Evolutionary conservation across 768 basidiomycete genomes (phyloP), one percentile per base, ranked within the genome.

Genomic region (Amanita inopinata): DNA sequence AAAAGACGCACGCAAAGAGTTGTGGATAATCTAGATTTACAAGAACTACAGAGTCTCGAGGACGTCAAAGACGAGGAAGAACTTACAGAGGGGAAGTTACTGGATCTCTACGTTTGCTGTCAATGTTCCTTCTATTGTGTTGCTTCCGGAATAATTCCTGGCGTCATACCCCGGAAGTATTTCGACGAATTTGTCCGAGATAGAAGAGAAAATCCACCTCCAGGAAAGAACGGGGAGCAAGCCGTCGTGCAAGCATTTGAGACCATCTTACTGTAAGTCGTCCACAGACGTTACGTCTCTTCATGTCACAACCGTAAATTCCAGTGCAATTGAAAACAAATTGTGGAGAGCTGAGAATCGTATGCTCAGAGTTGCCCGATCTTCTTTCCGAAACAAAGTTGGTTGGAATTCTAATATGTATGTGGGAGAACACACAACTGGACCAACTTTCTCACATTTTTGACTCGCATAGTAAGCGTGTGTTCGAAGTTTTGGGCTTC

Each of bases 51-150:
- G 25, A 20, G 11, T 31, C 65, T 70, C 37, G 47, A 67, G 15
- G 73, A 76, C 49, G 55, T 73, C 38, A 67, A 69, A 7, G 56
- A 63, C 19, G 62, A 61, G 12, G 63, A 61, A n/a, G 60, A 65
- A 11, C 47, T 56, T 27, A 46, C 39, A n/a, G 68, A 71, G 50
- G 78, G 74, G 17, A 74, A 69, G 45, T 57, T 83, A 20, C 62
- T 90, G 31, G 85, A 90, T 57, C 67, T 89, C 20, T 90, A 83
- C 53, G 65, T 88, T 33, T 91, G 88, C 57, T 90, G 88, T 53
- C 87, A 88, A 54, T 91, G 88, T 58, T 79, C 78, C 17, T 60
- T 82, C 49, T 84, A 81, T 54, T 77, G 80, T 50, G 66, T 86
- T 28, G 79, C 74, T 1, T 85, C 82, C 17, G 68, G 72, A 11